phyloP scores from a whole-genome alignment of 139 green algal species.

The Ettlia oleoabundans region DNA sequence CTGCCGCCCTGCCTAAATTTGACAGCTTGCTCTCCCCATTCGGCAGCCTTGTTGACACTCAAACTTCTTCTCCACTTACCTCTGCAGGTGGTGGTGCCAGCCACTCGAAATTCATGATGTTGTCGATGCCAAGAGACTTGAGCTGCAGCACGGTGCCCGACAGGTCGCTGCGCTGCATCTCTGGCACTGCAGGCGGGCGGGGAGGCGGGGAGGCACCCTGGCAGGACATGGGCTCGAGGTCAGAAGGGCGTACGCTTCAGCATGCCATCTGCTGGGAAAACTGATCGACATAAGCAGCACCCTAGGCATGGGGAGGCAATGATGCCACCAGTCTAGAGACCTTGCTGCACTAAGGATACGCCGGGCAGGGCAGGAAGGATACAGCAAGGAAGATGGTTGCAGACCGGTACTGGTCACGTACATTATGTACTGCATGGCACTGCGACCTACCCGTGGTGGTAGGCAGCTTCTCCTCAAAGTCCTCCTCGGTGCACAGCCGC shows the following conservation, averaged over 20 bases:
- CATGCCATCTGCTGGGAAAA: too few species aligned
- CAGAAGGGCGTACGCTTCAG: too few species aligned
- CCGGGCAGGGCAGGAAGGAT: neutral
- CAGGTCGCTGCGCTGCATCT: conserved; percentile 98
- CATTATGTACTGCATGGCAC: neutral
- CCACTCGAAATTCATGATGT: conserved; percentile 97
- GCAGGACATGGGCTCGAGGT: neutral
- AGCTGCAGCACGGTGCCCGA: conserved; percentile 78
- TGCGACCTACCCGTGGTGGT: conserved; percentile 25
- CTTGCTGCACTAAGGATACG: neutral
- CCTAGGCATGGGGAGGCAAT: neutral
- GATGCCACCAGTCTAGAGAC: too few species aligned
- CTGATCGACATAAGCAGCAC: too few species aligned
- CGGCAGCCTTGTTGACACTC: too few species aligned
- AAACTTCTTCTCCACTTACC: too few species aligned
- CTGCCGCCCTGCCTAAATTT: too few species aligned
- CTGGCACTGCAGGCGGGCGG: conserved; percentile 68
- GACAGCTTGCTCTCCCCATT: too few species aligned
- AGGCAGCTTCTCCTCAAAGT: conserved; percentile 51
- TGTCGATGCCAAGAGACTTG: conserved; percentile 88
- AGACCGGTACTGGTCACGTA: too few species aligned
- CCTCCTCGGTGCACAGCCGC: conserved; percentile 84
- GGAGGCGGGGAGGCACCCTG: neutral
- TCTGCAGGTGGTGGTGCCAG: conserved; percentile 84
- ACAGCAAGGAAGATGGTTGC: too few species aligned